Percentiles rank a stretch among this genome's conserved stretches.
Conservation (phyloP, 768 basidiomycete species). For the Rhodosporidiobolus sp. region DNA sequence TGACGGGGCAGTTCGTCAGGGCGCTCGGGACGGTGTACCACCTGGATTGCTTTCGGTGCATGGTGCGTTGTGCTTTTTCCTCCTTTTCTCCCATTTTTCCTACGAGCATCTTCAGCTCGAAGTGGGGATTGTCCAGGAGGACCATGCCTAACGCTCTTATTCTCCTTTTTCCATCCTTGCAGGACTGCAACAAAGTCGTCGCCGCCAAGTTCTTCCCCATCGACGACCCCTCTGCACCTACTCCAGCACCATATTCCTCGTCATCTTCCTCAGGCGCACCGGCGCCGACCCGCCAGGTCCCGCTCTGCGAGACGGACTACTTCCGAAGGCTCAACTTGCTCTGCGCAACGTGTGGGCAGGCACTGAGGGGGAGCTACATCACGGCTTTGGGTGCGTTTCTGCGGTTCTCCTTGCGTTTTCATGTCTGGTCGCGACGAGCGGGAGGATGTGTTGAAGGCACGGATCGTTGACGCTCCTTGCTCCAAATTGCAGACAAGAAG, state of each 20-base stretch:
- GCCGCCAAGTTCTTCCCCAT: slow-evolving; percentile 99
- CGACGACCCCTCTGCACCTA: slow-evolving; percentile 68
- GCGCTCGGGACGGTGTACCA: slow-evolving; percentile 92
- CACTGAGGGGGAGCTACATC: slow-evolving; percentile 94
- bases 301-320: slow-evolving; percentile 97
- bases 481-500: slow-evolving; percentile 71
- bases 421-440: not conserved
- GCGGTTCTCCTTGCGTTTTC: slow-evolving; percentile 10
- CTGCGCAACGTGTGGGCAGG: slow-evolving; percentile 91
- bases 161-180: slow-evolving; percentile 10
- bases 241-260: too few species aligned
- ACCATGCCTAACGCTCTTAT: not conserved
- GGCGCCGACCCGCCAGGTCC: slow-evolving; percentile 61
- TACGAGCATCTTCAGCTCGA: not conserved
- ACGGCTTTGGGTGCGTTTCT: slow-evolving; percentile 89
- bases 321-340: slow-evolving; percentile 93
- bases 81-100: not conserved
- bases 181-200: slow-evolving; percentile 96
- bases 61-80: slow-evolving; percentile 59
- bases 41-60: slow-evolving; percentile 96
- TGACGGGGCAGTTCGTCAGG: slow-evolving; percentile 94
- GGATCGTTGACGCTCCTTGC: not conserved
- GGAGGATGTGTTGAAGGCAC: too few species aligned
- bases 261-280: not conserved
- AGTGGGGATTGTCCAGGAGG: not conserved